Percentiles rank a stretch among this genome's conserved stretches.
Conservation (phyloP, 768 basidiomycete genomes). For the Agaricus subrufescens region DNA sequence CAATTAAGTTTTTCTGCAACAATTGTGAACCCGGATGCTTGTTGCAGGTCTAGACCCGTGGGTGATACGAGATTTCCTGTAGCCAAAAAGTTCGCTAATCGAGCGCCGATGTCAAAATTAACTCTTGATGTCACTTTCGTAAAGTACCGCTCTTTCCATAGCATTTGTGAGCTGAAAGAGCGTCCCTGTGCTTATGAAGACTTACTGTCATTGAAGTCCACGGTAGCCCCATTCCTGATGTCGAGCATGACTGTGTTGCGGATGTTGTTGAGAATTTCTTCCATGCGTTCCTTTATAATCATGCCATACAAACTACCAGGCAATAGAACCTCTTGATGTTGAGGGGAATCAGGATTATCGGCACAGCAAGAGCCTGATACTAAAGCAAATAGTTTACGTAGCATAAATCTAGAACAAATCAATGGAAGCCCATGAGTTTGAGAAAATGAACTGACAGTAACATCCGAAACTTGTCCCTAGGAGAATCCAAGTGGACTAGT, state of each 20-base stretch:
- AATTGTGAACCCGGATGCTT: conserved; percentile 97
- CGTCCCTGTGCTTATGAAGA: conserved; percentile 8
- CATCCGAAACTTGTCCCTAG: conserved; percentile 93
- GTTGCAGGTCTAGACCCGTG: conserved; percentile 93
- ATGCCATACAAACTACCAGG: conserved; percentile 91
- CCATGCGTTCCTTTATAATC: conserved; percentile 97
- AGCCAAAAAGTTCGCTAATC: conserved; percentile 90
- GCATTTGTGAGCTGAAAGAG: background rate
- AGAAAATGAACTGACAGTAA: conserved; percentile 63
- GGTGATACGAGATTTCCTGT: conserved; percentile 96
- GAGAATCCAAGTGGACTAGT: conserved; percentile 81
- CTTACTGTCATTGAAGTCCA: conserved; percentile 88
- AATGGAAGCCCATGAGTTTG: conserved; percentile 4
- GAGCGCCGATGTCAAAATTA: conserved; percentile 90
- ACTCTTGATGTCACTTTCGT: conserved; percentile 66
- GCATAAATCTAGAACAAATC: conserved; percentile 73
- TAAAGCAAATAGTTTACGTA: conserved; percentile 88
- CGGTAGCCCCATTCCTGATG: conserved; percentile 69
- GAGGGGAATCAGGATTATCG: conserved; percentile 98
- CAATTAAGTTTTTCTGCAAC: conserved; percentile 99
- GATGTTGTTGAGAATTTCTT: conserved; percentile 78
- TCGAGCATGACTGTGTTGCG: conserved; percentile 68
- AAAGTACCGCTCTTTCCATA: conserved; percentile 69
- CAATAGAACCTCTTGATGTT: conserved; percentile 95
- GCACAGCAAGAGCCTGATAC: conserved; percentile 87